phyloP scores from a whole-genome alignment of 495 filamentous ascomycete genomes.

The Penicillium fimorum region DNA sequence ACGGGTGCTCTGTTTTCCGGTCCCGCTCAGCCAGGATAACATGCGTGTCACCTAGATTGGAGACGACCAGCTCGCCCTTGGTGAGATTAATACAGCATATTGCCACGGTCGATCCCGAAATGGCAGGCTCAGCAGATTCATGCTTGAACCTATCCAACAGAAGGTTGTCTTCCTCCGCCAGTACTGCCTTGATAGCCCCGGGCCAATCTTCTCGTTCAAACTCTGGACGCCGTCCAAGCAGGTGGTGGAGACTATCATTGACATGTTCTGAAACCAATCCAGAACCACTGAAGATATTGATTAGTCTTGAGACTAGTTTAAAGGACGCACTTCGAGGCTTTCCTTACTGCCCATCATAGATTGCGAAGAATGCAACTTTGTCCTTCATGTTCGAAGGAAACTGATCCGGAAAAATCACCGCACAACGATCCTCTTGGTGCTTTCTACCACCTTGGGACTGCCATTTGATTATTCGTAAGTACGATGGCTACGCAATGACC shows the following conservation, averaged over 20 bases:
- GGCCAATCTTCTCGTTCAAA: slow-evolving; percentile 33
- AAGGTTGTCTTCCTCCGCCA: slow-evolving; percentile 40
- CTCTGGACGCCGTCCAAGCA: slow-evolving; percentile 33
- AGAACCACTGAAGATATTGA: slow-evolving; percentile 30
- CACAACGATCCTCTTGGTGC: slow-evolving; percentile 36
- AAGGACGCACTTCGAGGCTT: neutral
- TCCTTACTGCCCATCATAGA: slow-evolving; percentile 46
- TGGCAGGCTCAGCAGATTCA: slow-evolving; percentile 27
- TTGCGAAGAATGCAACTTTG: slow-evolving; percentile 39
- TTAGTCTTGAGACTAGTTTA: neutral
- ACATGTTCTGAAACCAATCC: slow-evolving; percentile 37
- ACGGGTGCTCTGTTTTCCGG: slow-evolving; percentile 29
- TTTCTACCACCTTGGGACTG: slow-evolving; percentile 36
- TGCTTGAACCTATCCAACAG: slow-evolving; percentile 30
- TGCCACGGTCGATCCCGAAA: slow-evolving; percentile 39
- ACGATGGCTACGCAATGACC: neutral
- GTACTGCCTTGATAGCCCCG: slow-evolving; percentile 34
- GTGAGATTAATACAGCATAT: slow-evolving; percentile 40
- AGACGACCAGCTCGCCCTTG: slow-evolving; percentile 34
- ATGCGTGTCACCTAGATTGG: slow-evolving; percentile 45
- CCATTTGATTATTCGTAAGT: slow-evolving; percentile 8
- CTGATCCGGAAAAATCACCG: slow-evolving; percentile 30
- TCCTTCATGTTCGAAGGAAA: slow-evolving; percentile 32
- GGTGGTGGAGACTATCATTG: slow-evolving; percentile 26
- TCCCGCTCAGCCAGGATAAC: slow-evolving; percentile 37